phyloP scores from a whole-genome alignment of 768 basidiomycete species.

The Hygrocybe punicea region DNA sequence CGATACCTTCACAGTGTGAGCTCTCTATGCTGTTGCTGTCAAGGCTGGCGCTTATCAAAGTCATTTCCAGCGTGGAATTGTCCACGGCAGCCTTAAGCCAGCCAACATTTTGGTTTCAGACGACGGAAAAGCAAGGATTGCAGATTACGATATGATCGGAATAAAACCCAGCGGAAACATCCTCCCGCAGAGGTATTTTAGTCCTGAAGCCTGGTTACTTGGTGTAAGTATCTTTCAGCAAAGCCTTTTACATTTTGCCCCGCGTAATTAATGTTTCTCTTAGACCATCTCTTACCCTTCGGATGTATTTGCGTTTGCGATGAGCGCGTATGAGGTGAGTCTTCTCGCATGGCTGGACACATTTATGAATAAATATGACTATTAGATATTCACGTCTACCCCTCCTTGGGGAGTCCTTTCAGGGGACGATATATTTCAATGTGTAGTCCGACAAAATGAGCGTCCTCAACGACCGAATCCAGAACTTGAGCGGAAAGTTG shows the following conservation, averaged over 20 bases:
- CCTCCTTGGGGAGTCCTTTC: conserved; percentile 25
- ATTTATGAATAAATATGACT: not conserved
- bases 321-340: conserved; percentile 28
- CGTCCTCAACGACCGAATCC: conserved; percentile 28
- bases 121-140: conserved; percentile 16
- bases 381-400: conserved; percentile 23
- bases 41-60: not conserved
- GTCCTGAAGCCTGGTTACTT: conserved; percentile 30
- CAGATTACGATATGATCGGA: conserved; percentile 25
- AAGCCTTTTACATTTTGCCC: not conserved
- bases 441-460: conserved; percentile 23
- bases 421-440: conserved; percentile 25
- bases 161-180: conserved; percentile 17
- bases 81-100: conserved; percentile 25
- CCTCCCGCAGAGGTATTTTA: conserved; percentile 23
- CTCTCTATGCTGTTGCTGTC: not conserved
- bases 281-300: conserved; percentile 24
- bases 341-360: no score
- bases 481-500: conserved; percentile 4
- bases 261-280: conserved; percentile 1
- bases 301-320: conserved; percentile 29
- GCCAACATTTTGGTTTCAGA: conserved; percentile 21
- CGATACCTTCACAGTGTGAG: conserved; percentile 22
- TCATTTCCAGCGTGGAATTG: conserved; percentile 15
- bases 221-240: conserved; percentile 17